phyloP scores from a whole-genome alignment of 768 basidiomycete species.

The Leccinum olivaceopallidum region DNA sequence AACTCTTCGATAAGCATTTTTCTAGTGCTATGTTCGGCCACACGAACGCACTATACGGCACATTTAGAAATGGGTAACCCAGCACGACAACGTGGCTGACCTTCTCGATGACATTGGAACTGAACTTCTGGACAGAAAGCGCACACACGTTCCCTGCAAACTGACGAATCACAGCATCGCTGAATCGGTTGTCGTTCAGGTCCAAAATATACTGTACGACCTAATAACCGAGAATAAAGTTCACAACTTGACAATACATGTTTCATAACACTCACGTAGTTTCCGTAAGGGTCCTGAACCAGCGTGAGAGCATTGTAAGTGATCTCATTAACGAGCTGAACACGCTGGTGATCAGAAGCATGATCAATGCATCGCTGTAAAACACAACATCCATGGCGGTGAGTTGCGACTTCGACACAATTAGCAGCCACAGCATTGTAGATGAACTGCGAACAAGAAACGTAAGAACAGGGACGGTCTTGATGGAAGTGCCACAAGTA shows the following conservation, averaged over 20 bases:
- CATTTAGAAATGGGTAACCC: neutral
- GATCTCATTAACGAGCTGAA: slow-evolving; percentile 98
- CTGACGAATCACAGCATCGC: slow-evolving; percentile 95
- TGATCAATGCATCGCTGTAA: slow-evolving; percentile 98
- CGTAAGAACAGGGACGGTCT: neutral
- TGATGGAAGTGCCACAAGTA: slow-evolving; percentile 27
- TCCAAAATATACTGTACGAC: slow-evolving; percentile 98
- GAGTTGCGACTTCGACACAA: slow-evolving; percentile 98
- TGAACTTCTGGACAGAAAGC: slow-evolving; percentile 98
- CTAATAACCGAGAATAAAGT: slow-evolving; percentile 38
- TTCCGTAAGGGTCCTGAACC: slow-evolving; percentile 96
- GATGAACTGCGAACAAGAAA: slow-evolving; percentile 31
- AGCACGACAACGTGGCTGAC: slow-evolving; percentile 35
- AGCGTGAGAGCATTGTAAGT: slow-evolving; percentile 97
- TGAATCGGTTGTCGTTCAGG: slow-evolving; percentile 97
- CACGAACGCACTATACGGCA: slow-evolving; percentile 68
- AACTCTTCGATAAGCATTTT: slow-evolving; percentile 95
- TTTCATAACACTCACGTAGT: slow-evolving; percentile 60
- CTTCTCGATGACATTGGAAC: slow-evolving; percentile 98
- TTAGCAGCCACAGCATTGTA: slow-evolving; percentile 99
- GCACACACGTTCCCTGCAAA: slow-evolving; percentile 98
- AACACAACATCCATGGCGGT: slow-evolving; percentile 98
- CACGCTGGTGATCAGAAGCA: slow-evolving; percentile 91
- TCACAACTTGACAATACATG: neutral
- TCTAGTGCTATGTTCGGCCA: slow-evolving; percentile 92